Evolutionary conservation across 768 basidiomycete genomes (phyloP), one percentile per base, ranked within the genome.

Genomic region (Kondoa malvinella): DNA sequence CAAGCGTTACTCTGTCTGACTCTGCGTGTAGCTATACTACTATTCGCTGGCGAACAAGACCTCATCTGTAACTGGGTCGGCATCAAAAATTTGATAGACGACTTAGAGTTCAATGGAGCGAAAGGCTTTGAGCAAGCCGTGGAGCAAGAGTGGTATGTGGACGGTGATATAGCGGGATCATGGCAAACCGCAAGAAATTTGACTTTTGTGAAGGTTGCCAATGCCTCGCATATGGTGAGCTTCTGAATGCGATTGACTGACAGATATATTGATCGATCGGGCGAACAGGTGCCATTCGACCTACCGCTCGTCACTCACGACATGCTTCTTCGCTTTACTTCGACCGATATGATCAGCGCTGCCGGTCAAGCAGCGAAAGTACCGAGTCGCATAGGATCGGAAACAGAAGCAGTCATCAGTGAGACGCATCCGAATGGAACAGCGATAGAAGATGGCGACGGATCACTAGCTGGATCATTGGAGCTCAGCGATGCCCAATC

Each of bases 271-370:
- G 33, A n/a, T 63, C 8, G 29, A 8, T 14, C 16, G 15, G 30
- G 27, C 25, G 59, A n/a, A 25, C 65, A 75, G 74, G 73, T 79
- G 56, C 78, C 78, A 0, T 79, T 77, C 76, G 94, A 99, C 77
- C 80, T 87, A 15, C 92, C 92, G 0, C 82, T 88, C 64, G 84
- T 86, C 25, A 81, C 92, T 2, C 91, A 96, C 76, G 95, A 99
- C 77, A 96, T 97, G 95, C 94, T 99, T 72, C 83, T 95, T 56
- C 88, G 95, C 16, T 99, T 99, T 80, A 89, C 96, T 86, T 86
- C 84, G 64, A 84, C 92, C 69, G 87, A 97, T 79, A 88, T 94
- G 73, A 82, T 86, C 29, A 81, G 84, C 1, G 82, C 96, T 67
- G 80, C 85, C 1, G 90, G 87, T 27, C 86, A 87, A 33, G 85